Percentiles rank a stretch among this genome's conserved stretches.
Evolutionary conservation across 2,329 filamentous ascomycete species (phyloP).

Genomic region (Neofusicoccum parvum): DNA sequence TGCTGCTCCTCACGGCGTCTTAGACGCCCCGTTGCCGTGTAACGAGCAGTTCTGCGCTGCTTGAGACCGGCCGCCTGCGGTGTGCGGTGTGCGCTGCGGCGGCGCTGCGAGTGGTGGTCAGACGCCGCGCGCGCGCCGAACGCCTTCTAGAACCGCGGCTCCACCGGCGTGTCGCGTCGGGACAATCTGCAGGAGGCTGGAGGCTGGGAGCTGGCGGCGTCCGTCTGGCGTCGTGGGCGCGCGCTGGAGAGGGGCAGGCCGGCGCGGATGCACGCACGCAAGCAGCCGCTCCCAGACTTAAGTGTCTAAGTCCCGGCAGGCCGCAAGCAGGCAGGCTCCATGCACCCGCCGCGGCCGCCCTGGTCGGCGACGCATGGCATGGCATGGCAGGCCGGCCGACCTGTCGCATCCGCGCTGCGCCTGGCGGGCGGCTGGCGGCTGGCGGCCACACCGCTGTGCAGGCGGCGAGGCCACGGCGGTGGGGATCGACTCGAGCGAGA

Average conservation of each 20-base stretch:
- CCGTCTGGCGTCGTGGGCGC: background rate
- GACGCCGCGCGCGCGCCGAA: background rate
- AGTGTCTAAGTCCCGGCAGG: background rate
- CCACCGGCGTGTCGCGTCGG: background rate
- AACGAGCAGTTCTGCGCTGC: background rate
- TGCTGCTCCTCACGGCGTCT: background rate
- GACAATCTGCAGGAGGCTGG: background rate
- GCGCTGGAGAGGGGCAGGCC: background rate
- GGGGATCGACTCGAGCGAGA: conserved; percentile 20
- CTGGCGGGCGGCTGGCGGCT: background rate
- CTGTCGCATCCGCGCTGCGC: conserved; percentile 11
- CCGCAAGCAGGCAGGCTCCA: conserved; percentile 7
- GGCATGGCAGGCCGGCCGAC: conserved; percentile 9
- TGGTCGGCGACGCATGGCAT: background rate
- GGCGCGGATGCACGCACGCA: background rate
- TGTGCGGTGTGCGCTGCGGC: background rate
- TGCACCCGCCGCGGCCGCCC: background rate
- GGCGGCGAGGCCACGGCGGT: conserved; percentile 8
- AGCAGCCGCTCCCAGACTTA: conserved; percentile 4
- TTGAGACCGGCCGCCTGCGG: conserved; percentile 3
- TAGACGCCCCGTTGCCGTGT: conserved; percentile 16
- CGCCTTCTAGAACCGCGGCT: conserved; percentile 10
- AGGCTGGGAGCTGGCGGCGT: background rate
- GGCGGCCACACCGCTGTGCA: conserved; percentile 13
- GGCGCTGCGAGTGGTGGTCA: background rate